Percentiles rank a stretch among this genome's conserved stretches.
phyloP scores from a whole-genome alignment of 2,329 filamentous ascomycete genomes.

The Penicillium sp. region DNA sequence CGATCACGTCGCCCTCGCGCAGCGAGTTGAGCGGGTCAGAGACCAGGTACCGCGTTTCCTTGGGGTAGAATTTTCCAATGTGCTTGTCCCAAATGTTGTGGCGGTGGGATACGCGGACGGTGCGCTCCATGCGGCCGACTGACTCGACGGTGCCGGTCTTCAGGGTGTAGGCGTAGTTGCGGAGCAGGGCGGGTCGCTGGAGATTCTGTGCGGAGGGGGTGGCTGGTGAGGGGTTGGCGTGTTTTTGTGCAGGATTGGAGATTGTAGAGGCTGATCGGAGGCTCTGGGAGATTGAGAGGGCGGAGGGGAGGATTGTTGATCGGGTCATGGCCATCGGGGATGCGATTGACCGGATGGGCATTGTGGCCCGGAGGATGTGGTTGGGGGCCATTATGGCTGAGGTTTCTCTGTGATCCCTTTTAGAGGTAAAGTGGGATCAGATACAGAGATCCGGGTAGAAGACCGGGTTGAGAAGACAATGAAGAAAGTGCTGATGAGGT shows the following conservation, averaged over 20 bases:
- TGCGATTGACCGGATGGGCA: slow-evolving; percentile 32
- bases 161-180: slow-evolving; percentile 36
- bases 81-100: slow-evolving; percentile 37
- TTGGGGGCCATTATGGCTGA: slow-evolving; percentile 29
- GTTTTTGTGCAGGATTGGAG: slow-evolving; percentile 8
- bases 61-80: slow-evolving; percentile 40
- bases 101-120: slow-evolving; percentile 38
- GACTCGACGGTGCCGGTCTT: slow-evolving; percentile 43
- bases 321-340: slow-evolving; percentile 27
- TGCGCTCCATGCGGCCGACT: slow-evolving; percentile 43
- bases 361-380: slow-evolving; percentile 31
- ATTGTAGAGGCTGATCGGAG: slow-evolving; percentile 21
- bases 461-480: background rate
- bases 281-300: slow-evolving; percentile 14
- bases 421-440: background rate
- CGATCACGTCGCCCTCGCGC: slow-evolving; percentile 45
- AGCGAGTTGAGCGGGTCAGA: slow-evolving; percentile 43
- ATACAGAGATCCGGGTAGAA: background rate
- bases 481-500: background rate
- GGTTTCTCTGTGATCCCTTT: background rate
- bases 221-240: slow-evolving; percentile 11
- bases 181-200: slow-evolving; percentile 30
- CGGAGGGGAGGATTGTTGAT: slow-evolving; percentile 22
- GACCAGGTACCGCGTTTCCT: slow-evolving; percentile 36
- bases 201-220: slow-evolving; percentile 11